Base-by-base conservation (phyloP, 768 basidiomycete genomes). In the Mycena galopus region DNA sequence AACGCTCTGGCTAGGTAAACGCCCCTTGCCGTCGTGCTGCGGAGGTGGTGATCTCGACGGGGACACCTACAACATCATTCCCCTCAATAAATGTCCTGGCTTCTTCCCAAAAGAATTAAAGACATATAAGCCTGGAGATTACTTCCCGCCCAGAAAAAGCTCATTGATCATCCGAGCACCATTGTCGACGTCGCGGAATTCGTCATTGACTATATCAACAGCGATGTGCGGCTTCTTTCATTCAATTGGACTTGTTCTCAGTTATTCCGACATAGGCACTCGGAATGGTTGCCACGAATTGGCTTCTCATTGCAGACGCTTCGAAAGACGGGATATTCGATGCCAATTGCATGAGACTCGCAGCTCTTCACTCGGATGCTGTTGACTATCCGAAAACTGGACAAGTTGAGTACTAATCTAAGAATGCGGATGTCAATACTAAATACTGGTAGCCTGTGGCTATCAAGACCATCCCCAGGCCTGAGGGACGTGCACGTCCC, bases 1-100 rank as follows among this genome's bases (percentile, higher is more conserved):
- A 64, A 64, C 35, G 39, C 61, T 61, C 4, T 23, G 0, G 27
- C 25, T 61, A 92, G 92, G 92, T 9, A 64, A 78, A 19, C 86
- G 92, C 21, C 91, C 93, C 0, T 75, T 93, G 19, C 88, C 91
- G 0, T 89, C 90, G 4, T 90, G 84, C 68, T 83, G 92, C 0
- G 91, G 92, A 4, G 92, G 92, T 1, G 92, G 92, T 0, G 93
- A 93, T 76, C 81, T 93, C 12, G 92, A 94, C 77, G 92, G 92
- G 27, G 91, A 92, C 67, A 78, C 83, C 12, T 92, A 89, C 69
- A 90, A 89, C 67, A 72, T 91, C 0, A 84, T 89, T 39, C 86
- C 87, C 4, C 76, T 89, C 56, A 73, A 80, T 7, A 71, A 80
- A 25, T 77, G 82, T 21, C 84, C 86, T 17, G 79, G 79, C 42